Evolutionary conservation across 202 grass and related monocot species (phyloP).

Genomic region (Eragrostis tef): DNA sequence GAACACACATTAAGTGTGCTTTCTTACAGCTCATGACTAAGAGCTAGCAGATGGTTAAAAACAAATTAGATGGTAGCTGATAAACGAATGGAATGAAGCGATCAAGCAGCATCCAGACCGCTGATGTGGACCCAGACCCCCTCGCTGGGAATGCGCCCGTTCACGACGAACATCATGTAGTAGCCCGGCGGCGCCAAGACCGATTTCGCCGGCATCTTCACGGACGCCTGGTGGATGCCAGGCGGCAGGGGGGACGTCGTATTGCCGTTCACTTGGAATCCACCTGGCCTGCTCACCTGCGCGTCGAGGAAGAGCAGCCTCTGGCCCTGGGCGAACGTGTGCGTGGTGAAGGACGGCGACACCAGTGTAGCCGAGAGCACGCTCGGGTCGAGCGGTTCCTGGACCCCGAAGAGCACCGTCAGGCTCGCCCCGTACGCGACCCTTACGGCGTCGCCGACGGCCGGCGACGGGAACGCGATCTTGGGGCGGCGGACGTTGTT

Average conservation of each 20-base stretch:
- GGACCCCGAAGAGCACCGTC: constrained; percentile 34
- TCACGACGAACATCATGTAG: constrained; percentile 82
- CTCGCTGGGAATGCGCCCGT: constrained; percentile 60
- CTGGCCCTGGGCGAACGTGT: constrained; percentile 80
- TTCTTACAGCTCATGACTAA: background rate
- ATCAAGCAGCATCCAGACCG: background rate
- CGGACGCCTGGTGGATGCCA: constrained; percentile 35
- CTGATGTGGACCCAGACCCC: constrained; percentile 69
- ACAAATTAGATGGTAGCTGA: background rate
- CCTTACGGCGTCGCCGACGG: background rate
- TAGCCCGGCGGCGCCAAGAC: constrained; percentile 69
- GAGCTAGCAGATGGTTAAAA: background rate
- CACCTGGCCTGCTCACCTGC: background rate
- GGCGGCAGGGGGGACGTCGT: background rate
- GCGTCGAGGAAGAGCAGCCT: constrained; percentile 58
- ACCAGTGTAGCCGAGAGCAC: constrained; percentile 52
- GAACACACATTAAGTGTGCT: background rate
- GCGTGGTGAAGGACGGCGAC: constrained; percentile 71
- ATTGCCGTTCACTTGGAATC: background rate
- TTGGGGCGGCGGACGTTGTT: constrained; percentile 42
- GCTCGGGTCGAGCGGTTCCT: background rate
- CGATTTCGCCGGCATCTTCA: constrained; percentile 43
- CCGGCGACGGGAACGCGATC: constrained; percentile 33
- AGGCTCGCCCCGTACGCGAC: constrained; percentile 47
- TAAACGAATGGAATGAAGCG: constrained; percentile 7